phyloP scores from a whole-genome alignment of 2,329 filamentous ascomycete genomes.

The Annulohypoxylon truncatum region DNA sequence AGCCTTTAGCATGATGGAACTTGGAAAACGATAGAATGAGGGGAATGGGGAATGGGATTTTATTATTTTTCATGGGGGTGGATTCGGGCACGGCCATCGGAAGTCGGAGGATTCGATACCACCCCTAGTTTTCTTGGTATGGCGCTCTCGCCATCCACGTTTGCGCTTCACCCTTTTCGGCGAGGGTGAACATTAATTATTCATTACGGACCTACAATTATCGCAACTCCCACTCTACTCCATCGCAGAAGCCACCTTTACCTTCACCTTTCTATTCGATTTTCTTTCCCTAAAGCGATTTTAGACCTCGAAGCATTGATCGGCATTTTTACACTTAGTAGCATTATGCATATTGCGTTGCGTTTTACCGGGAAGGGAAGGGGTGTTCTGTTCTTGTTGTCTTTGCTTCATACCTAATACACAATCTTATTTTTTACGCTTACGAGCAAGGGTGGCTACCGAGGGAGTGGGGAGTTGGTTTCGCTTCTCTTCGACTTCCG shows the following conservation, averaged over 20 bases:
- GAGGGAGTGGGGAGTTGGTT: slow-evolving; percentile 21
- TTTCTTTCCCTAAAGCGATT: slow-evolving; percentile 32
- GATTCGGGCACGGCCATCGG: slow-evolving; percentile 12
- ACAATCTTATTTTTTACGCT: slow-evolving; percentile 6
- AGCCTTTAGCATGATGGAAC: slow-evolving; percentile 47
- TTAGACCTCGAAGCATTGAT: slow-evolving; percentile 39
- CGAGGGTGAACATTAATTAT: slow-evolving; percentile 1
- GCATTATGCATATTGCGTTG: slow-evolving; percentile 37
- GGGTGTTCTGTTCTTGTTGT: slow-evolving; percentile 21
- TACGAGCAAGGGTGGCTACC: slow-evolving; percentile 2
- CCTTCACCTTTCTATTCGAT: slow-evolving; percentile 28
- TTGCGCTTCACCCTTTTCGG: slow-evolving; percentile 2
- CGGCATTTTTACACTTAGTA: slow-evolving; percentile 39
- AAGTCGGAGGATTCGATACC: slow-evolving; percentile 9
- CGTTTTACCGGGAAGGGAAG: slow-evolving; percentile 16
- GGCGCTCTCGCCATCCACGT: slow-evolving; percentile 12
- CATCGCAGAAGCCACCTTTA: not conserved
- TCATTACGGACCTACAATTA: not conserved
- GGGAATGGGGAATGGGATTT: not conserved
- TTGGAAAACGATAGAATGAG: not conserved
- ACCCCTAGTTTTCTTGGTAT: slow-evolving; percentile 31
- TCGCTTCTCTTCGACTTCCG: slow-evolving; percentile 33
- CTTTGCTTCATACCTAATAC: slow-evolving; percentile 31
- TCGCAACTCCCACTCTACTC: slow-evolving; percentile 8
- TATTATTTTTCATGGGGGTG: slow-evolving; percentile 12